Evolutionary conservation across 768 basidiomycete species (phyloP).

Genomic region (Termitomyces sp.): DNA sequence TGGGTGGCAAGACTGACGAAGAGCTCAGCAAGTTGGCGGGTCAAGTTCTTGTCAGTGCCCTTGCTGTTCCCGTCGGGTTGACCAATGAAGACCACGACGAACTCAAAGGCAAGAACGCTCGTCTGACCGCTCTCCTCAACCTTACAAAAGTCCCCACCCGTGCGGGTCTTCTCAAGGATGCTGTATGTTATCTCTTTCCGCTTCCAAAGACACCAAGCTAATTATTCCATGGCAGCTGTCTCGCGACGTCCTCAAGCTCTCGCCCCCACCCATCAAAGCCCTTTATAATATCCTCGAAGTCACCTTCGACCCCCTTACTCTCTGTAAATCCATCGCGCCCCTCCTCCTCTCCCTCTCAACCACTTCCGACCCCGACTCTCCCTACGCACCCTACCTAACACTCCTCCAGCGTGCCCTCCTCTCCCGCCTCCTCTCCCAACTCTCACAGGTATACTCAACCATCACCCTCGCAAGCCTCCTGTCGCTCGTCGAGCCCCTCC

Average conservation of each 20-base stretch:
- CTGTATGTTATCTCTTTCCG: slow-evolving; percentile 43
- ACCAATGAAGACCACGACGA: slow-evolving; percentile 43
- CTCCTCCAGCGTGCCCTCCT: slow-evolving; percentile 89
- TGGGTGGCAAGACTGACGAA: slow-evolving; percentile 71
- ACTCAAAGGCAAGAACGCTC: slow-evolving; percentile 58
- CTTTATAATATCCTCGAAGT: slow-evolving; percentile 89
- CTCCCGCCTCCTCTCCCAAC: slow-evolving; percentile 83
- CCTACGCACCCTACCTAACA: slow-evolving; percentile 79
- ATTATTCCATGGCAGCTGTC: slow-evolving; percentile 46
- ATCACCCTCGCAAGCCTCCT: slow-evolving; percentile 77
- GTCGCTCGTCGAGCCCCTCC: slow-evolving; percentile 71
- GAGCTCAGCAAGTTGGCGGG: slow-evolving; percentile 79
- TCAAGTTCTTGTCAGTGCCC: slow-evolving; percentile 86
- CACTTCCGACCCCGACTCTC: slow-evolving; percentile 28
- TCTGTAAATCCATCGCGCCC: slow-evolving; percentile 74
- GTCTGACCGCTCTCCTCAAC: slow-evolving; percentile 82
- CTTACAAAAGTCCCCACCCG: slow-evolving; percentile 82
- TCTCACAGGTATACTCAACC: slow-evolving; percentile 88
- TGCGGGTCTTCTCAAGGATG: slow-evolving; percentile 79
- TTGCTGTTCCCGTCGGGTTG: slow-evolving; percentile 84
- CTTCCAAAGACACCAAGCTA: not conserved
- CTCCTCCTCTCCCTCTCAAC: slow-evolving; percentile 57
- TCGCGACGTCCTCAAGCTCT: slow-evolving; percentile 77
- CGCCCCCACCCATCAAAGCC: slow-evolving; percentile 63
- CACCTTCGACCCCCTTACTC: slow-evolving; percentile 86